Percentiles rank a stretch among this genome's conserved stretches.
phyloP scores from a whole-genome alignment of 2,329 filamentous ascomycete species.

The Gaeumannomyces sp. region DNA sequence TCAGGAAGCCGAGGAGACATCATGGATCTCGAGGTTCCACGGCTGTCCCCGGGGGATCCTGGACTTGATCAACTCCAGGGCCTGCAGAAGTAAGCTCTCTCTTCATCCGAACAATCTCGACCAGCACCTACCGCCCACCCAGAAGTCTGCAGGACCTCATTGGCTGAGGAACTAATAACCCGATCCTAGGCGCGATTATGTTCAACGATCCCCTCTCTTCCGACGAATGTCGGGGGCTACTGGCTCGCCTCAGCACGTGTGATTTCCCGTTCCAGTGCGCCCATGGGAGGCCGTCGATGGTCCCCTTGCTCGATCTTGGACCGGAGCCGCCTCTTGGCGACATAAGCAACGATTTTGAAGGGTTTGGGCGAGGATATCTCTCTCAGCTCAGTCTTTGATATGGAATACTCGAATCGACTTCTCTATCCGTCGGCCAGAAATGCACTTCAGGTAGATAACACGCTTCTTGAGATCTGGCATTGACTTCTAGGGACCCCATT shows the following conservation, averaged over 20 bases:
- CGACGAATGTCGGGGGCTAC: slow-evolving; percentile 51
- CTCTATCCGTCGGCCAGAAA: too few species aligned
- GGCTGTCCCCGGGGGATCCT: slow-evolving; percentile 69
- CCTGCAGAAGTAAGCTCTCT: slow-evolving; percentile 58
- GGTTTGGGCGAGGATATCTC: neutral
- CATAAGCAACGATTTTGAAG: neutral
- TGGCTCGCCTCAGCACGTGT: slow-evolving; percentile 53
- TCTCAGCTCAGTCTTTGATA: neutral
- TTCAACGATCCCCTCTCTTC: slow-evolving; percentile 66
- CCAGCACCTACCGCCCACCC: neutral
- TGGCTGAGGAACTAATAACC: neutral
- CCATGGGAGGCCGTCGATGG: slow-evolving; percentile 66
- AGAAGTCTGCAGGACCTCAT: neutral
- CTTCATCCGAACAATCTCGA: neutral
- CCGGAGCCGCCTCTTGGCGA: neutral
- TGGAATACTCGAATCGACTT: too few species aligned
- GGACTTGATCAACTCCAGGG: slow-evolving; percentile 68
- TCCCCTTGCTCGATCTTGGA: slow-evolving; percentile 53
- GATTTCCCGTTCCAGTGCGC: slow-evolving; percentile 78
- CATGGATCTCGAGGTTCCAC: slow-evolving; percentile 58
- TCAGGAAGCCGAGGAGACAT: slow-evolving; percentile 13
- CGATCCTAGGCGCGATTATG: slow-evolving; percentile 60
- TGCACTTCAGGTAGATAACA: too few species aligned
- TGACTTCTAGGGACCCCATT: neutral
- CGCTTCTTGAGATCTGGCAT: neutral